Conservation (phyloP, 1,139 yeast species). For the Hanseniaspora sp. region DNA sequence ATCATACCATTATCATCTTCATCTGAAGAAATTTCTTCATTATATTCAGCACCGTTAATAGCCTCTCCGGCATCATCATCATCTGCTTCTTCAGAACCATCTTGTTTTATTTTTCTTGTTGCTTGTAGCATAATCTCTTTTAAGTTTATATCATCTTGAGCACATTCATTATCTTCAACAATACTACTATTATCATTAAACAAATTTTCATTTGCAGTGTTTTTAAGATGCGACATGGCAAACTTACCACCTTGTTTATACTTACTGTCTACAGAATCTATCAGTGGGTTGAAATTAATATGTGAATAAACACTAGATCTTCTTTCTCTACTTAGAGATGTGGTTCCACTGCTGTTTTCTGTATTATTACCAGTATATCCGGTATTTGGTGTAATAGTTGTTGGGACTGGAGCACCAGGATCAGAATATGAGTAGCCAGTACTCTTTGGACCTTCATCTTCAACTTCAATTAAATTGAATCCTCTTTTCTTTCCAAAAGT, state of each 20-base stretch:
- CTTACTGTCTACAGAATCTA: conserved; percentile 67
- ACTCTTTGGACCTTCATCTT: background rate
- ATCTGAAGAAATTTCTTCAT: conserved; percentile 11
- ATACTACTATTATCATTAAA: background rate
- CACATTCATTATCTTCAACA: conserved; percentile 26
- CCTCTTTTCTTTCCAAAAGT: conserved; percentile 4
- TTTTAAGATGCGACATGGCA: conserved; percentile 37
- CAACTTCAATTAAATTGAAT: background rate
- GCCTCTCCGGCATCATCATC: background rate
- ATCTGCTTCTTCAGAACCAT: conserved; percentile 12
- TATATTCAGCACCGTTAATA: background rate
- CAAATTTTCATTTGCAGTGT: conserved; percentile 1
- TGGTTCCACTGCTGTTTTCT: conserved; percentile 37
- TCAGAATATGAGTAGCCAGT: conserved; percentile 42
- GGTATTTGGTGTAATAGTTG: background rate
- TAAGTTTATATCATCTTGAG: conserved; percentile 25
- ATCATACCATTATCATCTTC: conserved; percentile 16
- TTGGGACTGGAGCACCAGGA: conserved; percentile 73
- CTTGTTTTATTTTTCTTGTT: background rate
- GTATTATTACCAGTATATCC: background rate
- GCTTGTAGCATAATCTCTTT: conserved; percentile 12
- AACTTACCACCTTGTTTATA: conserved; percentile 81
- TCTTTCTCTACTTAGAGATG: conserved; percentile 34
- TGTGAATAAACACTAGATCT: conserved; percentile 66
- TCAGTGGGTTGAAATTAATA: conserved; percentile 64